These are phyloP conservation scores for Candida pseudoviswanathii DNA, from an alignment of 1,139 yeast species.

Conservation along the genomic window DNA sequence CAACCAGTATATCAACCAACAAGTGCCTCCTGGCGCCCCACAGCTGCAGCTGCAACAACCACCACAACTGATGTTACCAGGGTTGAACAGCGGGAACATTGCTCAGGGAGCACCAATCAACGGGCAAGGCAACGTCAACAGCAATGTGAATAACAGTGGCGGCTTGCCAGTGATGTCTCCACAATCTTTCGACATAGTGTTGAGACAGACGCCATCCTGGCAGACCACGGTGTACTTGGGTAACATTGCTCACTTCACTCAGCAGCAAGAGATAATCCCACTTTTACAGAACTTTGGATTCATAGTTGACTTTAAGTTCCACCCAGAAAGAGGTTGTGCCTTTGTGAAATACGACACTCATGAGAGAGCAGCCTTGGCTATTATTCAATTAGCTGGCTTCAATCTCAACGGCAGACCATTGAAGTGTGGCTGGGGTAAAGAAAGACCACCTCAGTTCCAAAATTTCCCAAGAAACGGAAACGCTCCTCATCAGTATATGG, in stretches of 20 bases:
- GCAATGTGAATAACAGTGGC: conserved; percentile 5
- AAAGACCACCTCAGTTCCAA: conserved; percentile 48
- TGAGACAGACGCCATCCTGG: conserved; percentile 80
- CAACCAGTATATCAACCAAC: conserved; percentile 4
- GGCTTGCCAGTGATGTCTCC: conserved; percentile 43
- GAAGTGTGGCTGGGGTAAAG: conserved; percentile 89
- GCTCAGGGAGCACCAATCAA: conserved; percentile 6
- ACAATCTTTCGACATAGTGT: conserved; percentile 66
- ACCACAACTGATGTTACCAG: conserved; percentile 7
- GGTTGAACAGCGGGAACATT: conserved; percentile 6
- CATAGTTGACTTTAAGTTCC: conserved; percentile 78
- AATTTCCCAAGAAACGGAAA: conserved; percentile 33
- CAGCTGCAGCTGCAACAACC: conserved; percentile 7
- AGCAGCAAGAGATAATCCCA: conserved; percentile 75
- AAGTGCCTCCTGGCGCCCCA: conserved; percentile 1
- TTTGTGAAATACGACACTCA: conserved; percentile 86
- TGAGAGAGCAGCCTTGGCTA: conserved; percentile 87
- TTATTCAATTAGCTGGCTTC: conserved; percentile 77
- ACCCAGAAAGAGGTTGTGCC: conserved; percentile 82
- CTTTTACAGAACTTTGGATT: conserved; percentile 78
- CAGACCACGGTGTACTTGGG: conserved; percentile 91
- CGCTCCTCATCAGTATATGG: conserved; percentile 28
- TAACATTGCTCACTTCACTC: conserved; percentile 75
- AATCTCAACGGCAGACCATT: conserved; percentile 76
- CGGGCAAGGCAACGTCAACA: conserved; percentile 12